Base-by-base conservation (phyloP, 768 basidiomycete species). In the Leccinum rimulosum region DNA sequence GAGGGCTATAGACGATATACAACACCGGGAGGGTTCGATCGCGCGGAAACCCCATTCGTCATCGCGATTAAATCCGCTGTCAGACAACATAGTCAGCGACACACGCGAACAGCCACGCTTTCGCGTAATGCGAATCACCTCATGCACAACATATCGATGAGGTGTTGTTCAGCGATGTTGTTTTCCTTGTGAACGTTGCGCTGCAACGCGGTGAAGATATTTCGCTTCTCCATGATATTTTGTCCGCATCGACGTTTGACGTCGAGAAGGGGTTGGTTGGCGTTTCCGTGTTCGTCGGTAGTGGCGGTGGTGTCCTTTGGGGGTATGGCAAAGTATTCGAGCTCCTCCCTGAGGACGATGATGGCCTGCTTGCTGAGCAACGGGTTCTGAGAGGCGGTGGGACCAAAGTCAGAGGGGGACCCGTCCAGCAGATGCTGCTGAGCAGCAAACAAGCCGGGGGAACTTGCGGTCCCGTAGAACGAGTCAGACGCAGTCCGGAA, bases 141-240 rank as follows among this genome's bases (percentile, higher is more conserved):
- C 93, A 98, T 97, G 78, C 96, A 98, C 62, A 99, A 81, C 97
- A 99, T 99, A 76, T 98, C 97, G 75, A 99, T 99, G 67, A 99
- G 79, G 77, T 99, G 97, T 76, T 98, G 96, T 76, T 99, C 97
- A 17, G 97, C 97, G 55, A 97, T 82, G 73, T 99, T 98, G 72
- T 98, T 98, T 78, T 98, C 96, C 80, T 96, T 96, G 77, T 96
- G 96, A 63, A 98, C 96, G 75, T 99, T 99, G 67, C 97, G 83
- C 80, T 99, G 96, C 57, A 99, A 79, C 43, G 97, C 97, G 3
- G 96, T 96, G 73, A 99, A 99, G 68, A 99, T 97, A 74, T 88
- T 92, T 70, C 83, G 83, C 74, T 93, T 91, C 58, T 90, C 89
- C 73, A 96, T 88, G 61, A 99, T 81, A 67, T 88, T 90, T 62